A percentile compares a stretch with the other conserved stretches of the same genome.
phyloP scores from a whole-genome alignment of 768 basidiomycete species.

The Hygrophoropsis aurantiaca region DNA sequence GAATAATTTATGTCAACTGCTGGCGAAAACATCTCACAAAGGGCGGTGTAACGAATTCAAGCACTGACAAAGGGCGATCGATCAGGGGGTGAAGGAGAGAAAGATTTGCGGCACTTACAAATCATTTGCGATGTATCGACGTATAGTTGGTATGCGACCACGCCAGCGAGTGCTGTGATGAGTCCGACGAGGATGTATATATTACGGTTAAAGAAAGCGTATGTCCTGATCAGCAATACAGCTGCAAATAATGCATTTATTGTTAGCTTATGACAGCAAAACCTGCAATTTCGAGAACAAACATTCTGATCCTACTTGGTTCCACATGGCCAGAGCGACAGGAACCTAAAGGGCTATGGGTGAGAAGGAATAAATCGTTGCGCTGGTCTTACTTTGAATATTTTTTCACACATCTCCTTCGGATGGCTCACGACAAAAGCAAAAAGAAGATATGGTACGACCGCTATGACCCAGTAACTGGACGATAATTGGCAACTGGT shows the following conservation, averaged over 20 bases:
- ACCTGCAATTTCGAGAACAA: slow-evolving; percentile 20
- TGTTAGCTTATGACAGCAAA: slow-evolving; percentile 20
- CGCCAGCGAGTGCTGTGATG: slow-evolving; percentile 64
- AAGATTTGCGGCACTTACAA: slow-evolving; percentile 42
- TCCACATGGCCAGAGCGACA: slow-evolving; percentile 83
- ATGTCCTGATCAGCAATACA: slow-evolving; percentile 80
- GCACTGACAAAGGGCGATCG: slow-evolving; percentile 41
- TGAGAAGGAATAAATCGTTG: neutral
- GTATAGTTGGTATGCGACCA: slow-evolving; percentile 80
- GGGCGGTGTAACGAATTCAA: slow-evolving; percentile 65
- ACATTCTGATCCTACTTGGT: slow-evolving; percentile 84
- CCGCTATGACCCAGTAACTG: slow-evolving; percentile 82
- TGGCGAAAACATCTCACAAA: slow-evolving; percentile 42
- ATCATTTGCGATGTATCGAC: slow-evolving; percentile 79
- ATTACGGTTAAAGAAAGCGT: slow-evolving; percentile 84
- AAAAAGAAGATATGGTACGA: slow-evolving; percentile 77
- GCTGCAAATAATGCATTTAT: slow-evolving; percentile 45
- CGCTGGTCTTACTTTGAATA: slow-evolving; percentile 54
- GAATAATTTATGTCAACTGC: neutral
- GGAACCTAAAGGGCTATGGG: slow-evolving; percentile 53
- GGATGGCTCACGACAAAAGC: slow-evolving; percentile 74
- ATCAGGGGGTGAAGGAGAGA: no score
- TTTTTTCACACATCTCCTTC: slow-evolving; percentile 60
- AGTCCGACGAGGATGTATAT: slow-evolving; percentile 63
- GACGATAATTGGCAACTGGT: no score